phyloP scores from a whole-genome alignment of 106 monocot genomes.

The Dendrobium nobile region DNA sequence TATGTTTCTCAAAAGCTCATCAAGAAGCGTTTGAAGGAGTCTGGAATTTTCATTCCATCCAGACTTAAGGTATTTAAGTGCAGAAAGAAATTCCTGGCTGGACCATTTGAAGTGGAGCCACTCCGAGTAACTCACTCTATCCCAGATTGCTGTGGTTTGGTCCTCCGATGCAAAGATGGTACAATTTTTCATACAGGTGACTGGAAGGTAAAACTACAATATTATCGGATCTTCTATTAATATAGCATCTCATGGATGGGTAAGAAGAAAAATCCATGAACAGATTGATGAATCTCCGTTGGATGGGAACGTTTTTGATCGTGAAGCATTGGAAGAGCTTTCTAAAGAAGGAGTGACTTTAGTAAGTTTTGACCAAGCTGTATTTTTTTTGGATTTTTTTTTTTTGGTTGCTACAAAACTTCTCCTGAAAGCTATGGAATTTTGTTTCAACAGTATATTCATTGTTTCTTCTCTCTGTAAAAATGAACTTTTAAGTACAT shows the following conservation, averaged over 20 bases:
- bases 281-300: constrained; percentile 98
- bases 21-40: constrained; percentile 96
- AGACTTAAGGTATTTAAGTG: constrained; percentile 78
- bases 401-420: not conserved
- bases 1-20: constrained; percentile 54
- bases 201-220: constrained; percentile 69
- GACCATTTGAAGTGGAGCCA: constrained; percentile 99
- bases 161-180: constrained; percentile 91
- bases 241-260: not conserved
- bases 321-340: constrained; percentile 82
- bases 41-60: constrained; percentile 79
- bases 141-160: constrained; percentile 98
- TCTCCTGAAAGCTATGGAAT: not conserved
- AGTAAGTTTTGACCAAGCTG: constrained; percentile 37
- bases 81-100: constrained; percentile 77
- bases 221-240: not conserved
- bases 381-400: not conserved
- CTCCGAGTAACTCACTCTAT: constrained; percentile 98
- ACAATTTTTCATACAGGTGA: constrained; percentile 97
- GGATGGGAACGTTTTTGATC: constrained; percentile 96
- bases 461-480: not conserved
- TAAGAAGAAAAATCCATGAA: not conserved
- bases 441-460: not conserved
- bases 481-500: not conserved
- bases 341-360: constrained; percentile 99